Conservation (phyloP, 345 rosid genomes). For the Hibiscus mutabilis region DNA sequence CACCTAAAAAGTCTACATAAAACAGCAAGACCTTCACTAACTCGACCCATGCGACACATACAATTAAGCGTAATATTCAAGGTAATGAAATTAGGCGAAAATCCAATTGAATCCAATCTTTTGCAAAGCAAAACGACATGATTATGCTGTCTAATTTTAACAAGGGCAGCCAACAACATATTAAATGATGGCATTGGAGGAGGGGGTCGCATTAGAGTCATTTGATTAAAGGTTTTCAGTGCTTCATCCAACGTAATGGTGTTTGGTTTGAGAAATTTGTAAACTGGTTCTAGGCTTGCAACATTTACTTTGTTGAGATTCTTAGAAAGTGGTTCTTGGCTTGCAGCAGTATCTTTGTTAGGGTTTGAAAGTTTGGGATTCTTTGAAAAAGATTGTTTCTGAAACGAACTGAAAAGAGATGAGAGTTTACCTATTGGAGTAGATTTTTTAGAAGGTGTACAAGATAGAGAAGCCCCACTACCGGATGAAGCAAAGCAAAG, state of each 20-base stretch:
- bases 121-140: conserved; percentile 2
- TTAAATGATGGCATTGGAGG: not conserved
- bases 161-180: not conserved
- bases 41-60: not conserved
- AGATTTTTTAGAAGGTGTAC: not conserved
- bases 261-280: conserved; percentile 11
- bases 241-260: conserved; percentile 23
- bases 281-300: conserved; percentile 5
- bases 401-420: not conserved
- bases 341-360: not conserved
- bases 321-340: not conserved
- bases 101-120: conserved; percentile 1
- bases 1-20: conserved; percentile 13
- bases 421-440: conserved; percentile 16
- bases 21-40: conserved; percentile 7
- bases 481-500: not conserved
- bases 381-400: no score
- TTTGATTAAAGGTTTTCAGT: conserved; percentile 1
- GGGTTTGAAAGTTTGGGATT: no score
- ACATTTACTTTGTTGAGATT: not conserved
- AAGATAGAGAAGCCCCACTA: not conserved
- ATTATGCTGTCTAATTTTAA: conserved; percentile 1
- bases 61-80: conserved; percentile 3
- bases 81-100: not conserved
- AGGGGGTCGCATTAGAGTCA: not conserved